These are phyloP conservation scores for Torulaspora maleeae DNA, from an alignment of 805 yeast genomes.

Conservation along the genomic window DNA sequence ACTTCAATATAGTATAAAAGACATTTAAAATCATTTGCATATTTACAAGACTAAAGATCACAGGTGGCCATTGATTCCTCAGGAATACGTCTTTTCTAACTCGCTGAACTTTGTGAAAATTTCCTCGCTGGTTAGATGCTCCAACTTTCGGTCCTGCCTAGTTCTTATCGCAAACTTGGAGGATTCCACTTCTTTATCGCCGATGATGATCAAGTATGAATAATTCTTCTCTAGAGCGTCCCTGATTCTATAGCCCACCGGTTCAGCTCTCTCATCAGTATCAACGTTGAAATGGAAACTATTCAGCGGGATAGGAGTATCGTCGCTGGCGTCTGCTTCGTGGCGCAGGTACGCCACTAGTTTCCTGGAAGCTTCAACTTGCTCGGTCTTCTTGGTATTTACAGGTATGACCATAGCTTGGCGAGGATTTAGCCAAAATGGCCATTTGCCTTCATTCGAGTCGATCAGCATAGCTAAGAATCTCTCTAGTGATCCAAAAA, in stretches of 20 bases:
- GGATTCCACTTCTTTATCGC: constrained; percentile 70
- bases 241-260: constrained; percentile 75
- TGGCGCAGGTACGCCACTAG: constrained; percentile 48
- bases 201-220: constrained; percentile 76
- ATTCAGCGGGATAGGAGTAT: constrained; percentile 50
- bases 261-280: constrained; percentile 66
- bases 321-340: constrained; percentile 33
- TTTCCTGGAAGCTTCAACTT: constrained; percentile 45
- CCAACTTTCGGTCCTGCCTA: constrained; percentile 45
- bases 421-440: constrained; percentile 92
- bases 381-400: constrained; percentile 48
- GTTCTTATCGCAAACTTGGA: constrained; percentile 62
- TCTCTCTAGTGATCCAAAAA: constrained; percentile 90
- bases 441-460: constrained; percentile 91
- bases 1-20: constrained; percentile 22
- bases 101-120: constrained; percentile 49
- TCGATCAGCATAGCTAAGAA: constrained; percentile 88
- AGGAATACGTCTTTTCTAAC: constrained; percentile 48
- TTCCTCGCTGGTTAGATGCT: constrained; percentile 45
- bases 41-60: constrained; percentile 6
- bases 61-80: constrained; percentile 4
- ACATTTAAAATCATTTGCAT: constrained; percentile 12
- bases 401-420: constrained; percentile 85
- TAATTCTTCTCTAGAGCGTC: constrained; percentile 74
- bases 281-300: constrained; percentile 67